Evolutionary conservation across 257 asterid species (phyloP), one percentile per base, ranked within the genome.

Genomic region (Solanum piurae): DNA sequence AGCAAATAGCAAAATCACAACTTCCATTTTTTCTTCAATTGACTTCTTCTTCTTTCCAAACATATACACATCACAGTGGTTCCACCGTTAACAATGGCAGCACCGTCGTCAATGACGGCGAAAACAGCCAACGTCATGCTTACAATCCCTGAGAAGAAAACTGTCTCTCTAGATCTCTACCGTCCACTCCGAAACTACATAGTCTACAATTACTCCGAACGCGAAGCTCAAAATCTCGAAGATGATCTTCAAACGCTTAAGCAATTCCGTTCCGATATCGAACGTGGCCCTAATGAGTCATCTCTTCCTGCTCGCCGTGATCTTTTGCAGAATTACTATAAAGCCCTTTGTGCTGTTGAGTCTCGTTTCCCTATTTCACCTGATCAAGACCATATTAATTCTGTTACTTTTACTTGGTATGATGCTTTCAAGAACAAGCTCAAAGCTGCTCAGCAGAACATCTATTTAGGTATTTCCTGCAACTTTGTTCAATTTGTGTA

Each of bases 281-380:
- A 96, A 91, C 95, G 97, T 42, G 93, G 94, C 5, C 87, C 90
- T 33, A 80, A 91, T n/a, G 97, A 94, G 23, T 82, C 71, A 62
- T 94, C 98, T 18, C 92, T 90, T 74, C 83, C 98, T 37, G 94
- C 98, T 18, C 94, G 98, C 55, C 98, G 99, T 49, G 99, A 97
- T 88, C 92, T 96, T 77, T 92, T 97, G 87, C 98, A 93, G 88
- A 95, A 92, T 90, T 97, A 97, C 93, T 97, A 89, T 89, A 95
- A 90, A 93, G 98, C 98, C 93, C 98, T 97, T 44, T 97, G 98
- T 91, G 96, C 98, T 55, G 98, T 95, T 79, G 99, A 97, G 93
- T 95, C 98, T 13, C 91, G 99, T 92, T 95, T 97, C 83, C 99
- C 99, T 8, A 95, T 97, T 87, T 97, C 99, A 27, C 93, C 96